Conservation (phyloP, 192 early-diverging fungal species). For the Pilobolus umbonatus region DNA sequence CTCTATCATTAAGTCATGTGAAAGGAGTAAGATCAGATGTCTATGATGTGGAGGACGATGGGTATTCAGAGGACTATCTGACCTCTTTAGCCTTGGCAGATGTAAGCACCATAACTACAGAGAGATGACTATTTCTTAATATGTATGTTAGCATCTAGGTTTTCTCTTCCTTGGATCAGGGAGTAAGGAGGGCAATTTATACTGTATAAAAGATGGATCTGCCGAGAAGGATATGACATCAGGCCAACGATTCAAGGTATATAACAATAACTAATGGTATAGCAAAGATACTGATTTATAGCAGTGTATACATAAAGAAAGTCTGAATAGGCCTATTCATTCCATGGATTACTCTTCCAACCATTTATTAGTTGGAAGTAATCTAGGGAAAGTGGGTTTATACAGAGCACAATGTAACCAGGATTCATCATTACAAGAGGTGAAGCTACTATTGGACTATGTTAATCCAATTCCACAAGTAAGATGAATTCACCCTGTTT, state of each 20-base stretch:
- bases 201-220: slow-evolving; percentile 19
- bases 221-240: neutral
- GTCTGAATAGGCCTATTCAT: slow-evolving; percentile 9
- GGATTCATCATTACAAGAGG: neutral
- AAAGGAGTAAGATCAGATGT: slow-evolving; percentile 12
- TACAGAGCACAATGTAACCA: neutral
- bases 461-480: neutral
- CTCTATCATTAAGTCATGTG: neutral
- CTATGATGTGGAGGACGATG: neutral
- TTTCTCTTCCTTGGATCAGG: slow-evolving; percentile 12
- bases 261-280: too few relatives aligned
- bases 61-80: slow-evolving; percentile 1
- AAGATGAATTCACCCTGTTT: neutral
- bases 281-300: neutral
- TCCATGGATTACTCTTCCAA: slow-evolving; percentile 15
- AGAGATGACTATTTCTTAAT: neutral
- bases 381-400: slow-evolving; percentile 2
- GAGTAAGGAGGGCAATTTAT: slow-evolving; percentile 1
- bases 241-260: slow-evolving; percentile 14
- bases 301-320: slow-evolving; percentile 5
- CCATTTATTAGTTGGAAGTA: slow-evolving; percentile 10
- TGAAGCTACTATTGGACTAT: neutral
- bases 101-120: neutral
- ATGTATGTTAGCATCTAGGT: neutral
- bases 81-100: slow-evolving; percentile 15